These are phyloP conservation scores for Corchorus capsularis DNA, from an alignment of 345 rosid species.

Conservation along the genomic window DNA sequence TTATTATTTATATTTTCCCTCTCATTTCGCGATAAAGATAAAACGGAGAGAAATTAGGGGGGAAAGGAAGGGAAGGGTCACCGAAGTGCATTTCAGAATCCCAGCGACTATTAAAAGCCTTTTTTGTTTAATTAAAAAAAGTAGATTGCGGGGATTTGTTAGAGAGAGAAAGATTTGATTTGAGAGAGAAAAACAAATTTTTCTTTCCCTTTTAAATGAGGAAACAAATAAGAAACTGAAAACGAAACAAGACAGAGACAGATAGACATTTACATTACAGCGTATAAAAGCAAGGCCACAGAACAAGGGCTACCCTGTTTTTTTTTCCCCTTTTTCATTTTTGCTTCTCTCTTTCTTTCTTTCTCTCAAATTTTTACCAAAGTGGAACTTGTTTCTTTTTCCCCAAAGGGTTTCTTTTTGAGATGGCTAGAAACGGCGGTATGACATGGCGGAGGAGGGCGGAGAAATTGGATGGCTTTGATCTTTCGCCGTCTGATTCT, in stretches of 20 bases:
- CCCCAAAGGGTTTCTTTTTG: background rate
- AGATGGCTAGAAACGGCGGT: slow-evolving; percentile 59
- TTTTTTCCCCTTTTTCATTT: background rate
- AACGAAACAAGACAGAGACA: slow-evolving; percentile 19
- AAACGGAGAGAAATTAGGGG: slow-evolving; percentile 13
- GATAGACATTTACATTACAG: slow-evolving; percentile 23
- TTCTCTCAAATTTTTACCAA: background rate
- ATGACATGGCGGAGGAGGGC: slow-evolving; percentile 45
- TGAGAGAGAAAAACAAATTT: slow-evolving; percentile 31
- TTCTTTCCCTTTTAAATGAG: background rate
- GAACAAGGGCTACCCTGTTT: background rate
- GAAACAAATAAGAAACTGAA: background rate
- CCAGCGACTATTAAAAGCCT: slow-evolving; percentile 25
- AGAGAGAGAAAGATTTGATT: slow-evolving; percentile 66
- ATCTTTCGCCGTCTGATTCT: slow-evolving; percentile 42
- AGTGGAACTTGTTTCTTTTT: background rate
- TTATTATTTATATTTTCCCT: slow-evolving; percentile 3
- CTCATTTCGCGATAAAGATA: slow-evolving; percentile 17
- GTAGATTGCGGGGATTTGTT: slow-evolving; percentile 42
- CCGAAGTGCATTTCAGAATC: slow-evolving; percentile 66
- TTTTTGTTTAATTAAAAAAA: slow-evolving; percentile 18
- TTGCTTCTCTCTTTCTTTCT: background rate
- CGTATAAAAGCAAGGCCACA: slow-evolving; percentile 33
- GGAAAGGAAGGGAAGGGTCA: slow-evolving; percentile 31
- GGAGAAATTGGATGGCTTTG: slow-evolving; percentile 46